Evolutionary conservation across 441 rosid species (phyloP), one percentile per base, ranked within the genome.

Genomic region (Dalechampia spathulata): DNA sequence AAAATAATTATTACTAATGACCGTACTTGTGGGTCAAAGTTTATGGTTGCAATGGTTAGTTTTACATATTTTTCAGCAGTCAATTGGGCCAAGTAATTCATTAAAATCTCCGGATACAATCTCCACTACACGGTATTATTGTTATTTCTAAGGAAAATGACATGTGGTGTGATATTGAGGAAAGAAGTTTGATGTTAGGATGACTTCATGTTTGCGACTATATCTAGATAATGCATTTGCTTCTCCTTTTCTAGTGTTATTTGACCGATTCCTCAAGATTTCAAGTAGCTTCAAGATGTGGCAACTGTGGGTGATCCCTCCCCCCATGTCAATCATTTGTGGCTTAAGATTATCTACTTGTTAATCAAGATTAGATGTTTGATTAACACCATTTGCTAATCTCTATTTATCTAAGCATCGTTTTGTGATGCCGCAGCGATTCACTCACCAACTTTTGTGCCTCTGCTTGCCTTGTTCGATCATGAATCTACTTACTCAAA

Each of bases 111-210:
- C n/a, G n/a, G n/a, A n/a, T n/a, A n/a, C n/a, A n/a, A n/a, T n/a
- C n/a, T n/a, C n/a, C n/a, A n/a, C n/a, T n/a, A n/a, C n/a, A n/a
- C n/a, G n/a, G n/a, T n/a, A n/a, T n/a, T n/a, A n/a, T n/a, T n/a
- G n/a, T n/a, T n/a, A n/a, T n/a, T n/a, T n/a, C n/a, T n/a, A n/a
- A n/a, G n/a, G n/a, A n/a, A 20, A 26, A 2, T 58, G 54, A 37
- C 57, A 25, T 14, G 9, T 48, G 36, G 3, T 27, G 17, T 0
- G 13, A 28, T 27, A 1, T 28, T 14, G 3, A 13, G 19, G 22
- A 19, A 42, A 48, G 57, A 2, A 30, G 34, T 16, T 23, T 71
- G 68, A 71, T 63, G 71, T 26, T 20, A 36, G 62, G 68, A 55
- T 71, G 65, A 71, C 65, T 43, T 58, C 28, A 30, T 32, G 36